Percentiles rank a stretch among this genome's conserved stretches.
Evolutionary conservation across 345 rosid genomes (phyloP).

Genomic region (Brassica nigra): DNA sequence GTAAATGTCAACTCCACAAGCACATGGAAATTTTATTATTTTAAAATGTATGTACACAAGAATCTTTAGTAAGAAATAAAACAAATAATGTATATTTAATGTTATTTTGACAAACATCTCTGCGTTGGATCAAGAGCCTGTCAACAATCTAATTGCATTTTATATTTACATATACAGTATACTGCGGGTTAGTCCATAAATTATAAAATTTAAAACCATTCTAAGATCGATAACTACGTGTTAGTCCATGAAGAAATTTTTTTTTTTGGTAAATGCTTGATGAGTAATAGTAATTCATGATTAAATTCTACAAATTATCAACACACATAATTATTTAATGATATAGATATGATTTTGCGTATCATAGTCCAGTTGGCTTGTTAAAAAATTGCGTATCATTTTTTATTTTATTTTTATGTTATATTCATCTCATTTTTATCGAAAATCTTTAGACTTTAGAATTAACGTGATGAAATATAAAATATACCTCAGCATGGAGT

Average conservation of each 20-base stretch:
- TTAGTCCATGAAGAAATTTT: conserved; percentile 10
- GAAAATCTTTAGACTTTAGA: background rate
- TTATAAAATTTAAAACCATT: background rate
- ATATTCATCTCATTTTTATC: background rate
- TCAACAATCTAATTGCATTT: conserved; percentile 23
- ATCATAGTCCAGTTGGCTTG: conserved; percentile 7
- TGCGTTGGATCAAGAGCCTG: conserved; percentile 56
- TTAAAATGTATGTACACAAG: conserved; percentile 33
- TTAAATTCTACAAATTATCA: background rate
- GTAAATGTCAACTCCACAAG: conserved; percentile 39
- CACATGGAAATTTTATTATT: conserved; percentile 26
- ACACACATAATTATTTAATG: background rate
- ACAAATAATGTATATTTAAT: conserved; percentile 24
- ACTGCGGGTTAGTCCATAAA: background rate
- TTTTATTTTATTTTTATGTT: background rate
- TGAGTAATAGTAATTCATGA: background rate
- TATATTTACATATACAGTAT: background rate
- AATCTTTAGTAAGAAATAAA: conserved; percentile 26
- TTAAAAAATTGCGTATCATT: background rate
- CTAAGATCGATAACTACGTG: conserved; percentile 24
- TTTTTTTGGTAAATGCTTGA: background rate
- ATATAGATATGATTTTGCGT: too few species aligned
- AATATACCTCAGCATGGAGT: conserved; percentile 62
- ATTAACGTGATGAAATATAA: conserved; percentile 1
- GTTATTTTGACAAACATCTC: conserved; percentile 44